phyloP scores from a whole-genome alignment of 2,329 filamentous ascomycete species.

The Apiospora rasikravindrae region DNA sequence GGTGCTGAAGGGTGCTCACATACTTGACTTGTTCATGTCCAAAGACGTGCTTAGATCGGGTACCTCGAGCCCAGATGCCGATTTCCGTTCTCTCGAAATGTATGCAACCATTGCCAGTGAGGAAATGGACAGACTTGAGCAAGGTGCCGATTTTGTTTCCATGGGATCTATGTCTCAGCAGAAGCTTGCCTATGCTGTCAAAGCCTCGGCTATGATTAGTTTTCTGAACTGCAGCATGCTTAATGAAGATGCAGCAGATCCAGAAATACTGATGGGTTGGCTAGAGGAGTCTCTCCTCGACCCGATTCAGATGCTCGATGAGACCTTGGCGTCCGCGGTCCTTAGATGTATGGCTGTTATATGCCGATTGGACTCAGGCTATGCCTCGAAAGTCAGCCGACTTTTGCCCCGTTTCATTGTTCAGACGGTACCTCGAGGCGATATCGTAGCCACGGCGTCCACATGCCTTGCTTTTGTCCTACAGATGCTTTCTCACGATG shows the following conservation, averaged over 20 bases:
- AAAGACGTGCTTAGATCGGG: constrained; percentile 54
- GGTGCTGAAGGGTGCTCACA: constrained; percentile 63
- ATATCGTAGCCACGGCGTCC: constrained; percentile 79
- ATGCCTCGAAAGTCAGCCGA: constrained; percentile 77
- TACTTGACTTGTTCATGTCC: constrained; percentile 76
- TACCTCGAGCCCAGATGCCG: constrained; percentile 51
- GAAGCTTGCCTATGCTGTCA: constrained; percentile 82
- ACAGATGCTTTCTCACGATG: constrained; percentile 84
- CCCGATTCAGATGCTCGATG: constrained; percentile 80
- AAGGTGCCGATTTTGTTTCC: constrained; percentile 86
- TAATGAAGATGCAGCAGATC: constrained; percentile 80
- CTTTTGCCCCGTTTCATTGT: constrained; percentile 87
- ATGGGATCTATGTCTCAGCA: constrained; percentile 88
- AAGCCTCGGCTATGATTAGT: constrained; percentile 79
- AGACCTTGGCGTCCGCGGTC: constrained; percentile 76
- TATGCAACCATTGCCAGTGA: constrained; percentile 78
- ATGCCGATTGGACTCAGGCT: constrained; percentile 73
- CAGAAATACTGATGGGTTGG: constrained; percentile 81
- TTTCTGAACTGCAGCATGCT: constrained; percentile 86
- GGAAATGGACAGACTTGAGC: constrained; percentile 85
- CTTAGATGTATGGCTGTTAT: constrained; percentile 83
- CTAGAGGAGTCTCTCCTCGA: constrained; percentile 83
- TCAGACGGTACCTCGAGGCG: constrained; percentile 73
- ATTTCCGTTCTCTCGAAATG: constrained; percentile 62
- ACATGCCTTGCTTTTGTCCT: constrained; percentile 83